These are phyloP conservation scores for Vanrija pseudolonga DNA, from an alignment of 1,284 basidiomycete species.

Conservation along the genomic window DNA sequence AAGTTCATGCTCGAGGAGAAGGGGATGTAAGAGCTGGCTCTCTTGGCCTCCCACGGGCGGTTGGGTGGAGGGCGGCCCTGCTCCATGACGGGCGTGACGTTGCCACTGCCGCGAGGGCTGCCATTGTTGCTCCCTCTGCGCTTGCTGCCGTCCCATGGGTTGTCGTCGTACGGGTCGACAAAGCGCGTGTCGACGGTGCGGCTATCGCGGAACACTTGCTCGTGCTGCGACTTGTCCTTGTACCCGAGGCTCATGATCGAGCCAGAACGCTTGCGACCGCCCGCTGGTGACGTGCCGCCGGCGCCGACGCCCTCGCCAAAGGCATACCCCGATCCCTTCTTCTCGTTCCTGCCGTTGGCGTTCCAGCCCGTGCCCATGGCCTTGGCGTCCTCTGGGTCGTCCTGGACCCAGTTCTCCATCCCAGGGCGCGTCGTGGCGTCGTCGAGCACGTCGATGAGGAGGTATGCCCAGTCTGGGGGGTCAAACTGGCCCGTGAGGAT, in stretches of 20 bases:
- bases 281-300: conserved; percentile 9
- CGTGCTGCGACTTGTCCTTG: background rate
- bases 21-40: conserved; percentile 29
- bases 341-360: background rate
- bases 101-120: background rate
- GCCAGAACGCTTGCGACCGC: conserved; percentile 14
- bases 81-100: background rate
- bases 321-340: conserved; percentile 24
- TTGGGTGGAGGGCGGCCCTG: conserved; percentile 2
- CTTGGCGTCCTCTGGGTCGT: conserved; percentile 47
- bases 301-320: conserved; percentile 45
- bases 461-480: conserved; percentile 70
- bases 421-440: conserved; percentile 67
- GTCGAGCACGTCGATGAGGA: conserved; percentile 69
- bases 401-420: conserved; percentile 64
- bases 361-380: conserved; percentile 36
- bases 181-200: background rate
- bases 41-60: conserved; percentile 16
- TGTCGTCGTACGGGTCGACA: no score
- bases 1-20: conserved; percentile 19
- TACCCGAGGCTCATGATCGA: conserved; percentile 18
- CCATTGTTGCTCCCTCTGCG: background rate
- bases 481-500: conserved; percentile 73
- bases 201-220: background rate
- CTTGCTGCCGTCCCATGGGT: no score